Percentiles rank a stretch among this genome's conserved stretches.
Evolutionary conservation across 73 alveolate genomes (phyloP).

Genomic region (Uronychia binucleata): DNA sequence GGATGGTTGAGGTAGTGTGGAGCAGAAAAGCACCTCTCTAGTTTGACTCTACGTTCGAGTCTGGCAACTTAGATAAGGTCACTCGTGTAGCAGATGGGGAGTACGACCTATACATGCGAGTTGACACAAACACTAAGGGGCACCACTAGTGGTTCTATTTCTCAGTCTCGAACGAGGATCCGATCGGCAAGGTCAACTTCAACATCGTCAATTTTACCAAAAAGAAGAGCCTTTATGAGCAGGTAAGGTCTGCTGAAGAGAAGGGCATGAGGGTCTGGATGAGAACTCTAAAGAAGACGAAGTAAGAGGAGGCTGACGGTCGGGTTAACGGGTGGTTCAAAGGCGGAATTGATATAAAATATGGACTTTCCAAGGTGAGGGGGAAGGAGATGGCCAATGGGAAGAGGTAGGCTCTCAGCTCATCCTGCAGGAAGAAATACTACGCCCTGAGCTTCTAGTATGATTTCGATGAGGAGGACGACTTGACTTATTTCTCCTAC

Average conservation of each 20-base stretch:
- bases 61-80: conserved; percentile 69
- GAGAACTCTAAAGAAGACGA: conserved; percentile 57
- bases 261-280: conserved; percentile 51
- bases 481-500: no score
- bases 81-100: conserved; percentile 33
- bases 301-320: no score
- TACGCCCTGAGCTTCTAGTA: no score
- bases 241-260: conserved; percentile 30
- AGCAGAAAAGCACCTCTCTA: no score
- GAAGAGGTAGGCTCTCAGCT: no score
- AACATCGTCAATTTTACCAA: conserved; percentile 83
- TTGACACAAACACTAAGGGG: conserved; percentile 89
- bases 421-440: no score
- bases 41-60: conserved; percentile 65
- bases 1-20: no score
- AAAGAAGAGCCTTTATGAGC: conserved; percentile 62
- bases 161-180: conserved; percentile 54
- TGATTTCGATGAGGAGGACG: no score
- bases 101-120: conserved; percentile 78
- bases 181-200: conserved; percentile 65
- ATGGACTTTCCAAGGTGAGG: no score
- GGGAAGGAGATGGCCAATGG: no score
- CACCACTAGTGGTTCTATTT: conserved; percentile 89
- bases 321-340: no score
- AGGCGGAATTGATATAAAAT: no score